Evolutionary conservation across 306 rosid species (phyloP), one percentile per base, ranked within the genome.

Genomic region (Prunus fruticosa): DNA sequence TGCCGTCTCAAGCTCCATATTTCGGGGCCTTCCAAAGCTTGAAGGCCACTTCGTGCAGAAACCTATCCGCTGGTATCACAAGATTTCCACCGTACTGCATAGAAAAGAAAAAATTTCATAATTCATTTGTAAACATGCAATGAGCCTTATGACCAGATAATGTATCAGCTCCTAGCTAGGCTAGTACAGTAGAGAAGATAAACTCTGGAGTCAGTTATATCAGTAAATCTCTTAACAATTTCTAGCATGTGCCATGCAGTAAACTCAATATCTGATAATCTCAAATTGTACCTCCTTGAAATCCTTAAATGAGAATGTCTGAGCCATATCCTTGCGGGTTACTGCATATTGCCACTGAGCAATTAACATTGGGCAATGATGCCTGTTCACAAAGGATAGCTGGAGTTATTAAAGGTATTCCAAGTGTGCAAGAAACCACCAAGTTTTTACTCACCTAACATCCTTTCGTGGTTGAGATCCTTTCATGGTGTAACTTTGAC

Each of bases 1-100:
- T 50, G 43, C 19, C 47, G 38, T 2, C 23, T 92, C 80, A 95
- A 43, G 99, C 99, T 84, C 98, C 99, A 72, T 95, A 95, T 75
- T 95, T 92, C 63, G 99, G 98, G 76, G 97, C 97, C 85, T 92
- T 95, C 97, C 99, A 95, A 20, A 95, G 89, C 89, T 92, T 95
- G 85, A 95, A 95, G 73, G 99, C 98, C 51, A 92, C 85, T 82
- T 92, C 98, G 22, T 96, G 96, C 83, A 96, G 81, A 88, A 96
- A 91, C 77, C 99, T 85, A 83, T 96, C 98, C 61, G 96, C 98
- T 0, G 98, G 99, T 73, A 96, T 96, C 22, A 88, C 81, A 22
- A 91, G 97, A 82, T 88, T 93, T 61, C 96, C 92, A 78, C 98
- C 89, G 50, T 50, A 76, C 99, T 92, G 92, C 86, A 65, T 62